These are phyloP conservation scores for Entelexis paramagnoliae DNA, from an alignment of 1,139 yeast species.

Conservation along the genomic window DNA sequence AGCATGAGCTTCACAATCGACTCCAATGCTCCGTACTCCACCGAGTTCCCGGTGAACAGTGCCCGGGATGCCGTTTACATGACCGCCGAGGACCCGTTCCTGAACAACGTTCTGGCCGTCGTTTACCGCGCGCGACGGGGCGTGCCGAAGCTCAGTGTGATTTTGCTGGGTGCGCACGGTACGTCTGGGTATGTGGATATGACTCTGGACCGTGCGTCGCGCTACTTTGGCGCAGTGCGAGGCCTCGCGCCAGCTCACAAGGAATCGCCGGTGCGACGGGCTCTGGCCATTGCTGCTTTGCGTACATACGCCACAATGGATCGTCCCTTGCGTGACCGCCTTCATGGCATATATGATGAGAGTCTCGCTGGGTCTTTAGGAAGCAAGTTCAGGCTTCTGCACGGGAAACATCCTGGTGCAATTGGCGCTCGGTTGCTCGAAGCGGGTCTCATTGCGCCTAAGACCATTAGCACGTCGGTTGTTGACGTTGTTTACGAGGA, in stretches of 20 bases:
- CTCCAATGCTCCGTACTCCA: conserved; percentile 31
- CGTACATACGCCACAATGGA: conserved; percentile 54
- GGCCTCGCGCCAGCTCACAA: conserved; percentile 46
- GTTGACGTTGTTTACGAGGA: conserved; percentile 69
- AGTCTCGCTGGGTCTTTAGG: conserved; percentile 73
- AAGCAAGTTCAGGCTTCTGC: conserved; percentile 45
- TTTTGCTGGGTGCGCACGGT: conserved; percentile 63
- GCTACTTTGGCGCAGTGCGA: conserved; percentile 70
- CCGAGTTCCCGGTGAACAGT: conserved; percentile 24
- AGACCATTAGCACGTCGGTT: conserved; percentile 44
- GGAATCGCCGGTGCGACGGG: conserved; percentile 53
- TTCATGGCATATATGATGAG: conserved; percentile 41
- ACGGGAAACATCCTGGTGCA: conserved; percentile 42
- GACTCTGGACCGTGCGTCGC: conserved; percentile 50
- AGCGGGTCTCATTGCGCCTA: conserved; percentile 53
- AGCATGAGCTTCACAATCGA: conserved; percentile 27
- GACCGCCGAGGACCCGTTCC: conserved; percentile 31
- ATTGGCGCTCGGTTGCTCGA: conserved; percentile 44
- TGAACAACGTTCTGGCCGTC: conserved; percentile 31
- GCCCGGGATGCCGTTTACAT: conserved; percentile 33
- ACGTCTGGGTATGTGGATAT: conserved; percentile 51
- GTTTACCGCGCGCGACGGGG: conserved; percentile 25
- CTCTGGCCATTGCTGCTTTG: conserved; percentile 64
- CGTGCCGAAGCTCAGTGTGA: conserved; percentile 41
- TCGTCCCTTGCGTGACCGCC: conserved; percentile 25